A percentile compares a stretch with the other conserved stretches of the same genome.
Evolutionary conservation across 257 asterid species (phyloP).

Genomic region (Solanum pimpinellifolium): DNA sequence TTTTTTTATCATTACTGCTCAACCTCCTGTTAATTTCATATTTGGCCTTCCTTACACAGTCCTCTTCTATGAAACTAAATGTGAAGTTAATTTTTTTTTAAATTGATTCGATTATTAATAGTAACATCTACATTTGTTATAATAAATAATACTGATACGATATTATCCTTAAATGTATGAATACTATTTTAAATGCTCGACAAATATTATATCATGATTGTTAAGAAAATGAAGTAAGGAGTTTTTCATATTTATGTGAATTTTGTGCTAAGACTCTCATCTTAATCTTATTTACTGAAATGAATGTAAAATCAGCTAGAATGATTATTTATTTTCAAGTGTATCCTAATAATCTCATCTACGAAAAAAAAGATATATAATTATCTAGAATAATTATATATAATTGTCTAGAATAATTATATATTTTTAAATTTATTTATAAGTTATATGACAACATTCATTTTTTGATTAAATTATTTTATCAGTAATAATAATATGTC

Average conservation of each 20-base stretch:
- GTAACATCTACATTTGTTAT: neutral
- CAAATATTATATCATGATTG: too few relatives aligned
- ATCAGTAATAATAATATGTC: neutral
- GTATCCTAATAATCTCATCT: neutral
- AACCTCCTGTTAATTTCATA: neutral
- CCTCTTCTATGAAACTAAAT: neutral
- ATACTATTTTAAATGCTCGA: neutral
- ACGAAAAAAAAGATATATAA: too few relatives aligned
- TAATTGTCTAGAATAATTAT: too few relatives aligned
- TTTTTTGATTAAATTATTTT: neutral
- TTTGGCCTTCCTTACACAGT: neutral
- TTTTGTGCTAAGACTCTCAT: neutral
- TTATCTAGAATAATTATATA: too few relatives aligned
- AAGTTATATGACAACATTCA: neutral
- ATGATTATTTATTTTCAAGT: neutral
- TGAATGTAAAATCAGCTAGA: neutral
- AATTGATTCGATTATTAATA: neutral
- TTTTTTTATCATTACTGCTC: neutral
- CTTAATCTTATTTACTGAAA: neutral
- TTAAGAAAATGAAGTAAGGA: neutral
- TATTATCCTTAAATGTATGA: neutral
- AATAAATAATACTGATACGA: too few relatives aligned
- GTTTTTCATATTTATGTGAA: neutral
- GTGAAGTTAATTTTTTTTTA: neutral
- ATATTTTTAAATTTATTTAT: too few relatives aligned